A percentile compares a stretch with the other conserved stretches of the same genome.
These are phyloP conservation scores for Cichorium intybus DNA, from an alignment of 140 eudicot genomes.

Conservation along the genomic window DNA sequence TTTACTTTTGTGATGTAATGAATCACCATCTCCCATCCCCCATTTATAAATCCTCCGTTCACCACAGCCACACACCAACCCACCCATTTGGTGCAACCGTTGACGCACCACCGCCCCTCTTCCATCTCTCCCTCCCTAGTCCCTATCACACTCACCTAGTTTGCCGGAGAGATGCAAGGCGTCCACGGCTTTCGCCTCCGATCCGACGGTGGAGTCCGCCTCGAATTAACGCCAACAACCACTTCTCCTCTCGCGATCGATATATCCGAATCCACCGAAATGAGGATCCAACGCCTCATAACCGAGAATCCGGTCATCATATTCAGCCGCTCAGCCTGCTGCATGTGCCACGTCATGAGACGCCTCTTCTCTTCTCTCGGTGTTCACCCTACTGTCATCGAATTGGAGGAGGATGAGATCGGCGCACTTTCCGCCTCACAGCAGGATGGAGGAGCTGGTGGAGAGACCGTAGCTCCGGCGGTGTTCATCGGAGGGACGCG, in stretches of 20 bases:
- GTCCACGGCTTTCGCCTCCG: slow-evolving; percentile 38
- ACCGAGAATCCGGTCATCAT: slow-evolving; percentile 78
- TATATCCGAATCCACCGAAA: slow-evolving; percentile 71
- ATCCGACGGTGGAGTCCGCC: slow-evolving; percentile 65
- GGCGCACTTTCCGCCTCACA: slow-evolving; percentile 40
- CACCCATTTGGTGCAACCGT: slow-evolving; percentile 15
- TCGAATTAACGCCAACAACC: slow-evolving; percentile 58
- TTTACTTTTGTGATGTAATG: slow-evolving; percentile 39
- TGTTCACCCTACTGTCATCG: slow-evolving; percentile 89
- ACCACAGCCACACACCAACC: slow-evolving; percentile 23
- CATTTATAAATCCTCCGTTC: slow-evolving; percentile 23
- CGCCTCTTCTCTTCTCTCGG: slow-evolving; percentile 61
- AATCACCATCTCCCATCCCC: slow-evolving; percentile 27
- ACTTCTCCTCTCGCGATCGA: slow-evolving; percentile 73
- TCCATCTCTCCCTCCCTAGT: background rate
- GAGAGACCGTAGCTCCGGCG: slow-evolving; percentile 37
- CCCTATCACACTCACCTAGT: background rate
- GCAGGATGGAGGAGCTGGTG: slow-evolving; percentile 6
- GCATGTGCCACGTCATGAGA: slow-evolving; percentile 99
- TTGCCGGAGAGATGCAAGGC: slow-evolving; percentile 51
- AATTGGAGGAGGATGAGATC: slow-evolving; percentile 91
- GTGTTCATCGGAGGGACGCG: slow-evolving; percentile 79
- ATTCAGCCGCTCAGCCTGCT: slow-evolving; percentile 75
- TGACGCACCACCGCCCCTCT: slow-evolving; percentile 13
- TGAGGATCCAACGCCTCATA: slow-evolving; percentile 76